Evolutionary conservation across 768 basidiomycete species (phyloP), one percentile per base, ranked within the genome.

Genomic region (Suillus spraguei): DNA sequence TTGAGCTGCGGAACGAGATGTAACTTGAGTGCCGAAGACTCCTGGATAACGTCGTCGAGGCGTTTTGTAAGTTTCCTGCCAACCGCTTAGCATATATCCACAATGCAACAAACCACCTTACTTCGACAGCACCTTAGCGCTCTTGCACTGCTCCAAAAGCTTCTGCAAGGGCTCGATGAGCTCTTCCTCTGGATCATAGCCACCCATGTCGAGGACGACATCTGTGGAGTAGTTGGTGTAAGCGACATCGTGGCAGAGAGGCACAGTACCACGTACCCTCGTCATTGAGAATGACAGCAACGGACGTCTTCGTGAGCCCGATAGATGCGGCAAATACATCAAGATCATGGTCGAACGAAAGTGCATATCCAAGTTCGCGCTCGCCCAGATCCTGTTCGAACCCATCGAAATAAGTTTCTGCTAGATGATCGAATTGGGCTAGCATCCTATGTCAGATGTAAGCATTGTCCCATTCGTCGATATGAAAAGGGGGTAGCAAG

Each of bases 241-340:
- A 47, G 16, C 24, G 28, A 35, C 16, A 46, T 33, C n/a, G 32
- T 38, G n/a, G 8, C n/a, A 47, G 46, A 38, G 4, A 28, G 13
- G 14, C 36, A 17, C 3, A 24, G 68, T 53, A 16, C 33, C 24
- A 68, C 76, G 24, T 67, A 92, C 94, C 94, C 60, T 91, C 87
- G 68, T 98, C 97, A 64, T 87, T 83, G 38, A 92, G 70, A 35
- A 93, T 81, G 0, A 81, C 78, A n/a, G 85, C 79, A 16, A 98
- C 85, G 4, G 91, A 89, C 5, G 95, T 96, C 81, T 95, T 94
- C 46, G 92, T 88, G 64, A 97, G 84, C 2, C 94, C 94, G 53
- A 98, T 87, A 2, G 95, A 93, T 10, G 95, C 95, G 22, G 93
- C 87, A 74, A 98, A 95, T 75, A 92, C 91, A 72, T 99, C 97